These are phyloP conservation scores for Paramecium pentaurelia DNA, from an alignment of 73 alveolate species.

Conservation along the genomic window DNA sequence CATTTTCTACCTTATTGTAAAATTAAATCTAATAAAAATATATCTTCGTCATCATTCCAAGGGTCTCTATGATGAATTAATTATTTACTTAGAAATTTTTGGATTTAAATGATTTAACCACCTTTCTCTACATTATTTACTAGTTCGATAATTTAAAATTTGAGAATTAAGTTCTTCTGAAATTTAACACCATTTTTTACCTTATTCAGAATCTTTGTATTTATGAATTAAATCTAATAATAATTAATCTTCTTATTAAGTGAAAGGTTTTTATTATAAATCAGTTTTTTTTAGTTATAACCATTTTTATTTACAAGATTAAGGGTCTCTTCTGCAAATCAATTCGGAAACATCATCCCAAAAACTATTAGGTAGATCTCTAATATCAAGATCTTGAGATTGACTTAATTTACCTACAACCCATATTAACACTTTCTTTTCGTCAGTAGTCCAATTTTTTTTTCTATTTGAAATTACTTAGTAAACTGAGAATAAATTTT, in stretches of 20 bases:
- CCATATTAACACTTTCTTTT: not conserved
- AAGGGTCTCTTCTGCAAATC: not conserved
- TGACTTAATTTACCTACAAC: not conserved
- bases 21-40: not conserved
- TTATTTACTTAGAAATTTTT: not conserved
- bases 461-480: not conserved
- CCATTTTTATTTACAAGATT: not conserved
- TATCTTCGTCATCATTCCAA: slow-evolving; percentile 3
- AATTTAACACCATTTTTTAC: not conserved
- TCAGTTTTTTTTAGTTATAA: not conserved
- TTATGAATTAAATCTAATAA: not conserved
- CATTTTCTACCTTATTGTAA: not conserved
- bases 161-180: not conserved
- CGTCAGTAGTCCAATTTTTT: not conserved
- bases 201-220: not conserved
- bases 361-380: not conserved
- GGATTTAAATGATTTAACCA: slow-evolving; percentile 29
- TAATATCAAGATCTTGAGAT: not conserved
- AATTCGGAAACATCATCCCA: not conserved
- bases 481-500: not conserved
- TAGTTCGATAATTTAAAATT: not conserved
- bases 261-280: not conserved
- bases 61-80: not conserved
- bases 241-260: not conserved
- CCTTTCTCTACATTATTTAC: not conserved